A percentile compares a stretch with the other conserved stretches of the same genome.
Evolutionary conservation across 2,329 filamentous ascomycete genomes (phyloP).

Genomic region (Coniochaeta sp.): DNA sequence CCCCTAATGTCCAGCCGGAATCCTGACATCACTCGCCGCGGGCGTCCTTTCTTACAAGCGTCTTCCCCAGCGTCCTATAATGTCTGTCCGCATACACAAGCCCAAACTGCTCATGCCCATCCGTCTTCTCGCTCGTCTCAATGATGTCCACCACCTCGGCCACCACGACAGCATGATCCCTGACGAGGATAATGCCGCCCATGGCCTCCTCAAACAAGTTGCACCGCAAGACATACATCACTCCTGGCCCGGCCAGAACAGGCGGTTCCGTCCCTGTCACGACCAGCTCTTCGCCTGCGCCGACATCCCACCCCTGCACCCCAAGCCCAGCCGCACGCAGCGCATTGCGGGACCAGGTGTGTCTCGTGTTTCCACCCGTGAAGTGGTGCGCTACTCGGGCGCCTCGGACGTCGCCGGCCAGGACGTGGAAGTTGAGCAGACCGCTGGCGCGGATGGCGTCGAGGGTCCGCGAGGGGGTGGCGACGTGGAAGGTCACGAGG

Average conservation of each 20-base stretch:
- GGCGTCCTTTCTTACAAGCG: background rate
- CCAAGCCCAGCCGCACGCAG: constrained; percentile 26
- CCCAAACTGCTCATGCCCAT: constrained; percentile 27
- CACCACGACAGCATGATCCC: constrained; percentile 44
- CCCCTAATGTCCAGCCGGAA: background rate
- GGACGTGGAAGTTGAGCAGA: constrained; percentile 47
- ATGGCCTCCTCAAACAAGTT: constrained; percentile 28
- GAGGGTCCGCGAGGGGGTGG: constrained; percentile 46
- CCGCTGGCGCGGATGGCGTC: constrained; percentile 37
- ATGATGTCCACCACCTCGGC: constrained; percentile 42
- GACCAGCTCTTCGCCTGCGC: constrained; percentile 7
- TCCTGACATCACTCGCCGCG: background rate
- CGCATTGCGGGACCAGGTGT: constrained; percentile 18
- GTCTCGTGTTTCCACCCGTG: constrained; percentile 36
- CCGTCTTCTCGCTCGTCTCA: constrained; percentile 16
- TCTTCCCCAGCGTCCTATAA: constrained; percentile 44
- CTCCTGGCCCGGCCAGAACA: constrained; percentile 39
- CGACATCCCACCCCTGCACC: constrained; percentile 10
- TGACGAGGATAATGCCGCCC: constrained; percentile 35
- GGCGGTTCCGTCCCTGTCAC: constrained; percentile 22
- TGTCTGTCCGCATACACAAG: constrained; percentile 41
- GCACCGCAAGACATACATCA: constrained; percentile 41
- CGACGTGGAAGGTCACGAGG: constrained; percentile 49
- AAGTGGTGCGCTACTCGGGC: constrained; percentile 45
- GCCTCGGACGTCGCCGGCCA: constrained; percentile 37